Evolutionary conservation across 208 protist genomes (phyloP), one percentile per base, ranked within the genome.

Genomic region (Trypanosoma cruzi): DNA sequence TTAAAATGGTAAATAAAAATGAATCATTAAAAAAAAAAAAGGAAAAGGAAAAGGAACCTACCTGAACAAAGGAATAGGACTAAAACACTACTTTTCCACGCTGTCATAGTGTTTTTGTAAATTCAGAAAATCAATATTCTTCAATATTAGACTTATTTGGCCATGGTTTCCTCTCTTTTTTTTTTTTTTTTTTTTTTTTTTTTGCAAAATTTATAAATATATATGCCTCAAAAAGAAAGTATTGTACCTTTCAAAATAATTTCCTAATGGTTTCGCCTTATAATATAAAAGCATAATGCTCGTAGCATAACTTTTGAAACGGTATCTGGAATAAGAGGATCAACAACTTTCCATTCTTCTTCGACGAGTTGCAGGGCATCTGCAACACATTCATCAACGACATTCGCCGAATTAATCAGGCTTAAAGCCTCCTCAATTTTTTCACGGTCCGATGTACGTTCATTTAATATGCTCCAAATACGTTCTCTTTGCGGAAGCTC

Each of bases 231-330:
- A 44, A 24, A 24, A 28, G 7, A 18, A 28, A 24, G 8, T 53
- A n/a, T n/a, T n/a, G n/a, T n/a, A n/a, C n/a, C 24, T n/a, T 49
- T 28, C 20, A 11, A 36, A 16, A 73, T 26, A 44, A 5, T 16
- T 44, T 69, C 7, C 54, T 78, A 82, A 29, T 62, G 72, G 1
- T 55, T 75, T 24, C 57, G 61, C 14, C 82, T 58, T 16, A 71
- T 60, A 2, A 91, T 29, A 40, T 71, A 85, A 11, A 28, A 57
- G 55, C 82, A 88, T 32, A 91, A 85, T 6, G 75, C 75, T 28
- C 69, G 59, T 73, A 91, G 77, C 68, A 86, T 73, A 42, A 75
- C 69, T 53, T 91, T 91, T 22, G 81, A 60, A 40, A 88, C 52
- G 4, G 82, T 85, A 46, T 85, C 73, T 29, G 61, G 50, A 3